Percentiles rank a stretch among this genome's conserved stretches.
These are phyloP conservation scores for Apiotrichum veenhuisii DNA, from an alignment of 1,284 basidiomycete genomes.

Conservation along the genomic window DNA sequence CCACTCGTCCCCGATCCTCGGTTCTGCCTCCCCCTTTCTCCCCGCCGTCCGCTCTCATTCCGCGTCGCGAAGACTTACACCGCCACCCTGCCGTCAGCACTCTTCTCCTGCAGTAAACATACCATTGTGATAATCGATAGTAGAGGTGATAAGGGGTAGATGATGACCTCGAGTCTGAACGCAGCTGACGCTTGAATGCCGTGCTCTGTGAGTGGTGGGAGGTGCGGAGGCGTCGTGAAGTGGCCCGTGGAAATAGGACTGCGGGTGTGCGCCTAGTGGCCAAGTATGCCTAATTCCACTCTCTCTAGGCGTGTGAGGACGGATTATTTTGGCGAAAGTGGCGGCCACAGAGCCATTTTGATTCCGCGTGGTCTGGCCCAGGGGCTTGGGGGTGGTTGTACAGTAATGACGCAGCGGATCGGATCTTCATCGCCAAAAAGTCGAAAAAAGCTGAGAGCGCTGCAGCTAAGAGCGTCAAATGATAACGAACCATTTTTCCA, in stretches of 20 bases:
- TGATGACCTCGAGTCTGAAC: no score
- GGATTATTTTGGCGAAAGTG: background rate
- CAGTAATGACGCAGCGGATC: background rate
- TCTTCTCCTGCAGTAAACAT: background rate
- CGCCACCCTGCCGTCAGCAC: slow-evolving; percentile 19
- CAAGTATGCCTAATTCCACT: no score
- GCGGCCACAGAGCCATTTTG: background rate
- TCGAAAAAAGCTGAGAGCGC: background rate
- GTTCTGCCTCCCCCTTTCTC: background rate
- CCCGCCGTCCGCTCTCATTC: background rate
- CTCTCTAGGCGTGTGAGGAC: background rate
- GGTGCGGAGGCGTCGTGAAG: background rate
- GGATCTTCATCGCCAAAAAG: background rate
- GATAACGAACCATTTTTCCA: no score
- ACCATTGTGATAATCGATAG: slow-evolving; percentile 10
- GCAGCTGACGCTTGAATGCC: no score
- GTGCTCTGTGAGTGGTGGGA: background rate
- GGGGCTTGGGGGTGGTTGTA: no score
- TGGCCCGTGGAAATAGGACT: no score
- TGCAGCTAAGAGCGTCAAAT: no score
- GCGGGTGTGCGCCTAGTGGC: no score
- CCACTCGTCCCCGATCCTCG: background rate
- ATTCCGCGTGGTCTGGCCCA: no score
- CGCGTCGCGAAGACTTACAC: slow-evolving; percentile 13
- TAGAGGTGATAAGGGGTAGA: background rate